Evolutionary conservation across 306 rosid genomes (phyloP), one percentile per base, ranked within the genome.

Genomic region (Glycine tomentella): DNA sequence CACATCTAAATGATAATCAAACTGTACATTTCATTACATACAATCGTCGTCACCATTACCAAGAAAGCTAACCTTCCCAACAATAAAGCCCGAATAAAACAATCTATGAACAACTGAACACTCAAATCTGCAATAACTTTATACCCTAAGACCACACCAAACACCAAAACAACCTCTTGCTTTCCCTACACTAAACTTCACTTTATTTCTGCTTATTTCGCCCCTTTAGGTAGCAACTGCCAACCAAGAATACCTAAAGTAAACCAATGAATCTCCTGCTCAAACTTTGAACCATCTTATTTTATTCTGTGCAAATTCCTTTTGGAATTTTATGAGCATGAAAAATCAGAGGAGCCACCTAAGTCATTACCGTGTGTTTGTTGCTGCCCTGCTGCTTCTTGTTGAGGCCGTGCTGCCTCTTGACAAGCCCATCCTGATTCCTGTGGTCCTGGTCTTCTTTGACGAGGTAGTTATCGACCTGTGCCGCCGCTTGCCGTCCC

Each of bases 401-500:
- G 87, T 69, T 80, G 57, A 73, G 77, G 67, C 84, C 89, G 9
- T 88, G 89, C 16, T 87, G 91, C 86, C 89, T 88, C 86, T 85
- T 88, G 10, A 68, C 31, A 45, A 82, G 52, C 53, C 72, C 88
- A 70, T 84, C 95, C 51, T 82, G 80, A 59, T 76, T 80, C 53
- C 85, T 17, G 53, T 53, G 52, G 4, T 84, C 89, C 14, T 76
- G 64, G 11, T 87, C 94, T 72, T 85, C 91, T 31, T 68, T 81
- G 34, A 74, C 9, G 4, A 95, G 90, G 75, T 82, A 91, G 11
- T 79, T 88, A 86, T 95, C 98, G 2, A 95, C 97, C 82, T 80
- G 91, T 45, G 92, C 81, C 2, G 98, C 99, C 0, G 93, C 93
- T 89, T 95, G 98, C 44, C 97, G 83, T 20, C 99, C 98, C 87